phyloP scores from a whole-genome alignment of 129 eudicot genomes.

The Centaurea solstitialis region DNA sequence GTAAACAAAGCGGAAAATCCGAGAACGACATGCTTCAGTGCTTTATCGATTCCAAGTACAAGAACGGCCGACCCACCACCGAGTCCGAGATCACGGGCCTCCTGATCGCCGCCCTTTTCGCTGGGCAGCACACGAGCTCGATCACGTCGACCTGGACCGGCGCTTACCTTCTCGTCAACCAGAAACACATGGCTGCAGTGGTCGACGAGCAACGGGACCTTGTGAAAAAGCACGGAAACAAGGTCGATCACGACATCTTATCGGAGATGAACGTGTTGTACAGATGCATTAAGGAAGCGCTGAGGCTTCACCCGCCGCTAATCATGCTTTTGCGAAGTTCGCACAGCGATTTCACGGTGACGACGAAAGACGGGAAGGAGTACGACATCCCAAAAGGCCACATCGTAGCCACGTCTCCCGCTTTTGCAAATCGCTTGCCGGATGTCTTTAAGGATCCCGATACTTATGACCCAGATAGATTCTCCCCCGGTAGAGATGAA shows the following conservation, averaged over 20 bases:
- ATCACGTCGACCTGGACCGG: slow-evolving; percentile 97
- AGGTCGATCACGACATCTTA: slow-evolving; percentile 73
- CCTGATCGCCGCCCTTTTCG: slow-evolving; percentile 91
- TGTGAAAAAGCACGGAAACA: slow-evolving; percentile 54
- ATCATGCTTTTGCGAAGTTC: slow-evolving; percentile 89
- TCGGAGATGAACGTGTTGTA: slow-evolving; percentile 86
- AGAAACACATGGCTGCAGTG: slow-evolving; percentile 60
- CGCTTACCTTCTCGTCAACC: slow-evolving; percentile 80
- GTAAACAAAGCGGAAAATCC: slow-evolving; percentile 62
- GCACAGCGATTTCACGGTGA: slow-evolving; percentile 75
- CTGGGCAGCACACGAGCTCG: slow-evolving; percentile 95
- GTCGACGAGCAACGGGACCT: slow-evolving; percentile 66
- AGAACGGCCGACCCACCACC: slow-evolving; percentile 84
- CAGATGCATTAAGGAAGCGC: slow-evolving; percentile 87
- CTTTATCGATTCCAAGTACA: slow-evolving; percentile 94
- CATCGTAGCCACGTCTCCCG: slow-evolving; percentile 89
- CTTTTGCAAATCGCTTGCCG: slow-evolving; percentile 84
- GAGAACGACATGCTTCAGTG: slow-evolving; percentile 86
- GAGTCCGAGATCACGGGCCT: slow-evolving; percentile 85
- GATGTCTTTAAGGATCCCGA: slow-evolving; percentile 85
- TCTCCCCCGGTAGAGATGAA: slow-evolving; percentile 78
- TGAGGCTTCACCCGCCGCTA: slow-evolving; percentile 93
- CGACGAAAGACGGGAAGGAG: slow-evolving; percentile 73
- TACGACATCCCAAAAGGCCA: slow-evolving; percentile 95
- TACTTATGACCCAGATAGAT: slow-evolving; percentile 85